Evolutionary conservation across 768 basidiomycete genomes (phyloP).

Genomic region (Hortiboletus flavorubellus): DNA sequence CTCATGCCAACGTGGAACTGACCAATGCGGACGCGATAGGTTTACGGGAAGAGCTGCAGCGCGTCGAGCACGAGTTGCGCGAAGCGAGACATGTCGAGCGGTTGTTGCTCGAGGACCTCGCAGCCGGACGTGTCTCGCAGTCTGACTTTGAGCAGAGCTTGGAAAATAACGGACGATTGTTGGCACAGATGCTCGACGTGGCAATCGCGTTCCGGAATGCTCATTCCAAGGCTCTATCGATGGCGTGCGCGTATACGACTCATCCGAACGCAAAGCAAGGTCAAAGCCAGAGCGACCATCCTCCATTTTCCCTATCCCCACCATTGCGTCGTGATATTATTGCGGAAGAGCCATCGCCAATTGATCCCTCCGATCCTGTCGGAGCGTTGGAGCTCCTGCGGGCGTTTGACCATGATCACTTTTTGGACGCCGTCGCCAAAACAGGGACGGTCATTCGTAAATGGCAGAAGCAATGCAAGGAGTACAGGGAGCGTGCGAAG

Average conservation of each 20-base stretch:
- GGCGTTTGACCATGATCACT: slow-evolving; percentile 79
- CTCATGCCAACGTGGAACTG: slow-evolving; percentile 57
- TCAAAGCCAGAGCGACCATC: slow-evolving; percentile 23
- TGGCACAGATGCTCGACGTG: slow-evolving; percentile 80
- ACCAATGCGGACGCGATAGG: slow-evolving; percentile 65
- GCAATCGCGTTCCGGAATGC: slow-evolving; percentile 75
- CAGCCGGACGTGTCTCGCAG: slow-evolving; percentile 63
- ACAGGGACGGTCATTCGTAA: slow-evolving; percentile 86
- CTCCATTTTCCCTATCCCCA: slow-evolving; percentile 40
- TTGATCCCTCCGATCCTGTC: slow-evolving; percentile 74
- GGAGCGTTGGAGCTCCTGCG: slow-evolving; percentile 67
- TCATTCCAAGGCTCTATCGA: slow-evolving; percentile 67
- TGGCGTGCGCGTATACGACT: slow-evolving; percentile 53
- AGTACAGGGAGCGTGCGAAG: slow-evolving; percentile 92
- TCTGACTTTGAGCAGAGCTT: slow-evolving; percentile 63
- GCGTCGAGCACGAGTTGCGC: slow-evolving; percentile 65
- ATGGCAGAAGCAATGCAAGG: slow-evolving; percentile 97
- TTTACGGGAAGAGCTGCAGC: slow-evolving; percentile 69
- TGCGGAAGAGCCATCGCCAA: slow-evolving; percentile 62
- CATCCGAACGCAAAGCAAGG: slow-evolving; percentile 52
- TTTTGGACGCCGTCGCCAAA: slow-evolving; percentile 78
- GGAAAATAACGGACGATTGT: slow-evolving; percentile 62
- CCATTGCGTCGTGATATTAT: slow-evolving; percentile 50
- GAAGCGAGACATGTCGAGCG: slow-evolving; percentile 66
- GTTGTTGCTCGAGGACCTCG: slow-evolving; percentile 70